These are phyloP conservation scores for Mortierella claussenii DNA, from an alignment of 192 early-diverging fungal genomes.

Conservation along the genomic window DNA sequence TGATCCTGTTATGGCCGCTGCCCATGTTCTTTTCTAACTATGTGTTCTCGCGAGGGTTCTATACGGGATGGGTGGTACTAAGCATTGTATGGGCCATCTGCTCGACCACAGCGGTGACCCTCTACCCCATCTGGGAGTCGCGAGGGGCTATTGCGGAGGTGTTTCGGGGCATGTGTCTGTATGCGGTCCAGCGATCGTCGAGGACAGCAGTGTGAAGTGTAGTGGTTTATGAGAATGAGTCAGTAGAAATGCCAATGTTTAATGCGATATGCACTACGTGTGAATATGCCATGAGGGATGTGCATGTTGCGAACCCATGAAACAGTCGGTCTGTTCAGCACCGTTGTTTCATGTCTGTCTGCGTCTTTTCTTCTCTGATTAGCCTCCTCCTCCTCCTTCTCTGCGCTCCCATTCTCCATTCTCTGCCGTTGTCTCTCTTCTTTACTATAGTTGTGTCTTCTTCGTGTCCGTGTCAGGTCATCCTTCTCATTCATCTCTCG, in stretches of 20 bases:
- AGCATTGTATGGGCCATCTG: conserved; percentile 72
- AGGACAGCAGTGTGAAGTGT: conserved; percentile 27
- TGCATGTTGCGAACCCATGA: too few relatives aligned
- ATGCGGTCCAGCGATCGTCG: conserved; percentile 7
- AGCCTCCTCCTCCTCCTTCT: not conserved
- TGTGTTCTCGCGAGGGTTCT: conserved; percentile 71
- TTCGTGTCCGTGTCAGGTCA: not conserved
- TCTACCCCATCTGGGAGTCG: conserved; percentile 65
- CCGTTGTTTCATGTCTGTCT: not conserved
- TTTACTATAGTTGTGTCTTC: not conserved
- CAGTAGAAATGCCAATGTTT: too few relatives aligned
- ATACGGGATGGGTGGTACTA: conserved; percentile 75
- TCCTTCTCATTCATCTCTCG: not conserved
- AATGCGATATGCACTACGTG: too few relatives aligned
- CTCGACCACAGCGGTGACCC: conserved; percentile 60
- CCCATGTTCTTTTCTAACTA: conserved; percentile 74
- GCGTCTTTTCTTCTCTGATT: not conserved
- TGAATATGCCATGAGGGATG: too few relatives aligned
- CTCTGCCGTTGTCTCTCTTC: too few relatives aligned
- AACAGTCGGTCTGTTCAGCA: too few relatives aligned
- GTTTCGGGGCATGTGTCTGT: conserved; percentile 16
- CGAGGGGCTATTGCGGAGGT: conserved; percentile 28
- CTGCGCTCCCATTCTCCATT: not conserved
- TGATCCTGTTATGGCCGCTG: conserved; percentile 77
- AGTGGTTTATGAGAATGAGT: too few relatives aligned